phyloP scores from a whole-genome alignment of 345 rosid species.

The Theobroma cacao region DNA sequence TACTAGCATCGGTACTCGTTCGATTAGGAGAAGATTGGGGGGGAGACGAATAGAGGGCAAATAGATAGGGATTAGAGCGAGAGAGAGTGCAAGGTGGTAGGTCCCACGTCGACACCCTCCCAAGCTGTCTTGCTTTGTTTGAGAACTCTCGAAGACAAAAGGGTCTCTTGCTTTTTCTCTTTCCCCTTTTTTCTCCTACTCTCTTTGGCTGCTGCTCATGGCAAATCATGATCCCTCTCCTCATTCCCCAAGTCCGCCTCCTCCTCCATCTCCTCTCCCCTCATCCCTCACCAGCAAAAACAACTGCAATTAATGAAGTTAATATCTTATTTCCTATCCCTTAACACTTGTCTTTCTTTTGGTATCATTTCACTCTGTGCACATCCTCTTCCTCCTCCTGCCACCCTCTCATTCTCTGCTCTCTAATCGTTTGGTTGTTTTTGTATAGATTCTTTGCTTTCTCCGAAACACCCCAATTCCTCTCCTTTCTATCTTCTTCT shows the following conservation, averaged over 20 bases:
- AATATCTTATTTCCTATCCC: neutral
- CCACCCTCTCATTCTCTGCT: neutral
- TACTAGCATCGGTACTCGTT: too few relatives aligned
- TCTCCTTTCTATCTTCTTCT: neutral
- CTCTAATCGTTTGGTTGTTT: too few relatives aligned
- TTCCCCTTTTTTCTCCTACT: neutral
- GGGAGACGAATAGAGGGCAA: neutral
- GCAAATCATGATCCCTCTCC: neutral
- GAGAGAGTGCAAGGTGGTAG: neutral
- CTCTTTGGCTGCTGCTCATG: neutral
- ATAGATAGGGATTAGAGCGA: neutral
- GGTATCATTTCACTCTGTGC: neutral
- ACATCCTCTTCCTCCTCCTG: neutral
- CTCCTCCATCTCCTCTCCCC: neutral
- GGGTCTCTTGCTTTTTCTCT: neutral
- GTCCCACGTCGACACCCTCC: slow-evolving; percentile 1
- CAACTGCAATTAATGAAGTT: neutral
- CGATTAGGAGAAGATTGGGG: neutral
- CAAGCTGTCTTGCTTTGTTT: neutral
- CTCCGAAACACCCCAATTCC: too few relatives aligned
- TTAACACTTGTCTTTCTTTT: neutral
- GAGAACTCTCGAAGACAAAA: neutral
- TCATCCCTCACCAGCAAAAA: neutral
- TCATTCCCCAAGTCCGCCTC: neutral
- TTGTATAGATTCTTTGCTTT: neutral